phyloP scores from a whole-genome alignment of 164 flowering plant species.

The Pachysandra terminalis region DNA sequence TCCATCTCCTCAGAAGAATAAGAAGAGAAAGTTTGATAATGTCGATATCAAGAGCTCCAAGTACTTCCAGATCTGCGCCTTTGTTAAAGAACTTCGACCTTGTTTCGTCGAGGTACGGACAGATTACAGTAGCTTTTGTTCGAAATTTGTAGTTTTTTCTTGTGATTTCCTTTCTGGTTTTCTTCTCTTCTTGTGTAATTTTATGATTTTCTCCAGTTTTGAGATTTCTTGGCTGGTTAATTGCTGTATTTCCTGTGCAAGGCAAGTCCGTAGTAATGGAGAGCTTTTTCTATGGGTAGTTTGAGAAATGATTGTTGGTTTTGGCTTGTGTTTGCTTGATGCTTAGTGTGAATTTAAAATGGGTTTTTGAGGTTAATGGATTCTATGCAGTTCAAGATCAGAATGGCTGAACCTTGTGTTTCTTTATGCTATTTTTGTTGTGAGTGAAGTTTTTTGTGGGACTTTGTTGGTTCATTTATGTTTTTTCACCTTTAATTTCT shows the following conservation, averaged over 20 bases:
- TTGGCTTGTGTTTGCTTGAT: too few species aligned
- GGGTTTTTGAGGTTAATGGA: too few species aligned
- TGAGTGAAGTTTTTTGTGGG: too few species aligned
- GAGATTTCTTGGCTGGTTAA: background rate
- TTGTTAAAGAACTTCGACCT: conserved; percentile 57
- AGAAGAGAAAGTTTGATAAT: conserved; percentile 32
- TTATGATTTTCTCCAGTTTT: background rate
- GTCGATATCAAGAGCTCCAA: conserved; percentile 18
- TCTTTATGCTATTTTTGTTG: too few species aligned
- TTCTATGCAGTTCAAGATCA: too few species aligned
- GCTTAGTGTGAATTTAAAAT: too few species aligned
- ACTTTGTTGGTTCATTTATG: too few species aligned
- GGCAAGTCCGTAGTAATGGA: too few species aligned
- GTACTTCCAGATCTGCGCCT: conserved; percentile 47
- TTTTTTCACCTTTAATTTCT: too few species aligned
- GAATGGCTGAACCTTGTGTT: too few species aligned
- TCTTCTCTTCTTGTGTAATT: background rate
- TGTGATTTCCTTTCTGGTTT: background rate
- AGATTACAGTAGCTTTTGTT: background rate
- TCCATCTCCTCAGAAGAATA: background rate
- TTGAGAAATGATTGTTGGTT: too few species aligned
- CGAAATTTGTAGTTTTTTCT: background rate
- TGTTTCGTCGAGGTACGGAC: conserved; percentile 45
- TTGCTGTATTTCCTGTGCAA: background rate
- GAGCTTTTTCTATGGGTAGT: too few species aligned